A percentile compares a stretch with the other conserved stretches of the same genome.
Conservation (phyloP, 495 filamentous ascomycete species). For the Aspergillus asperescens region DNA sequence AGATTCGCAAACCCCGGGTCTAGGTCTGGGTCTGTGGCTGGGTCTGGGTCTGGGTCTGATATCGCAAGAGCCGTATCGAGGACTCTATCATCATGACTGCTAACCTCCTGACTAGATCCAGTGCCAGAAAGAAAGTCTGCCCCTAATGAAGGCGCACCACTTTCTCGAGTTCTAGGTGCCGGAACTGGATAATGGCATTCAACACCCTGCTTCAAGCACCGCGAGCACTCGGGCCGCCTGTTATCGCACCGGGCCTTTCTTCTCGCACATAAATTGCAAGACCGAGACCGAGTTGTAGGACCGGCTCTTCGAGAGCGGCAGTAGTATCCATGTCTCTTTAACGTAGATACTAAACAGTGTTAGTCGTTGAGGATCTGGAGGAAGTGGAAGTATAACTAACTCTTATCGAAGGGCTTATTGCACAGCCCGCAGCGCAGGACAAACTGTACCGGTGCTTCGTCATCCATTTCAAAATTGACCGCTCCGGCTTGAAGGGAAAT, state of each 20-base stretch:
- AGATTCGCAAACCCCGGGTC: background rate
- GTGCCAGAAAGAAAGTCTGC: too few species aligned
- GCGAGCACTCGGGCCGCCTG: constrained; percentile 35
- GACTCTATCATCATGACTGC: too few species aligned
- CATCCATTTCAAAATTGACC: background rate
- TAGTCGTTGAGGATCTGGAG: background rate
- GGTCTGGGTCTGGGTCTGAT: background rate
- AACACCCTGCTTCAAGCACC: constrained; percentile 34
- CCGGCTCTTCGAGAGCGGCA: background rate
- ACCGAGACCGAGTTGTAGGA: constrained; percentile 22
- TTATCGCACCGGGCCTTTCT: constrained; percentile 41
- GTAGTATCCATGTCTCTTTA: constrained; percentile 2
- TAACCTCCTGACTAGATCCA: too few species aligned
- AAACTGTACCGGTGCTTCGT: background rate
- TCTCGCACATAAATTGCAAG: constrained; percentile 39
- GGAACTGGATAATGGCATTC: constrained; percentile 36
- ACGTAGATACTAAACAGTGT: background rate
- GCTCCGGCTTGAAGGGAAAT: too few species aligned
- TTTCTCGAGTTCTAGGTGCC: background rate
- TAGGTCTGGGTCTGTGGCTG: too few species aligned
- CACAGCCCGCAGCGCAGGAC: constrained; percentile 3
- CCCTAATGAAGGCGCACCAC: too few species aligned
- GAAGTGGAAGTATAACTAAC: background rate
- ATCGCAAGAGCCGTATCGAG: background rate
- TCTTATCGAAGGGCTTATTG: constrained; percentile 5